Evolutionary conservation across 805 yeast genomes (phyloP).

Genomic region (Candida anglica): DNA sequence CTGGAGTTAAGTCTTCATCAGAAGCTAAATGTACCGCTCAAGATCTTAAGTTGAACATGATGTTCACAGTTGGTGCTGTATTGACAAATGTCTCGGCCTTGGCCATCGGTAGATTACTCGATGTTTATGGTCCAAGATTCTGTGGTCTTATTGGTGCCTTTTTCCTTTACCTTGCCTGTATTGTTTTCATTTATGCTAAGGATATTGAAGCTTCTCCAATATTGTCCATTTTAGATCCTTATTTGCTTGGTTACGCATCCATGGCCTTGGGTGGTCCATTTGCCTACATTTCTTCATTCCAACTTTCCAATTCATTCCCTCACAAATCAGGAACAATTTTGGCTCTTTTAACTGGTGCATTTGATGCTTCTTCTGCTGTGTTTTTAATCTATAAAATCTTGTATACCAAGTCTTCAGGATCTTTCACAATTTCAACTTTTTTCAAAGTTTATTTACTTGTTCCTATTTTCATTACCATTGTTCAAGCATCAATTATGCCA

Average conservation of each 20-base stretch:
- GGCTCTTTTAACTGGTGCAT: slow-evolving; percentile 55
- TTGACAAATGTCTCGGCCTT: slow-evolving; percentile 53
- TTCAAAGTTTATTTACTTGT: slow-evolving; percentile 46
- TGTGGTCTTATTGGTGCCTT: slow-evolving; percentile 52
- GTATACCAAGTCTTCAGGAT: slow-evolving; percentile 26
- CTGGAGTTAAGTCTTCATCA: slow-evolving; percentile 9
- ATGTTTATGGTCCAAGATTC: slow-evolving; percentile 47
- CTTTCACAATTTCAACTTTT: slow-evolving; percentile 40
- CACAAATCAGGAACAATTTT: slow-evolving; percentile 47
- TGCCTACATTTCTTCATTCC: slow-evolving; percentile 52
- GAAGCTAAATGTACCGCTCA: slow-evolving; percentile 47
- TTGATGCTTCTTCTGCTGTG: slow-evolving; percentile 55
- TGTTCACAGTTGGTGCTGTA: slow-evolving; percentile 57
- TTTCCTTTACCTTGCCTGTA: slow-evolving; percentile 43
- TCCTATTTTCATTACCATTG: slow-evolving; percentile 45
- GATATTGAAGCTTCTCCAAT: slow-evolving; percentile 10
- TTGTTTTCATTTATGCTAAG: slow-evolving; percentile 42
- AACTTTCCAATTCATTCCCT: slow-evolving; percentile 55
- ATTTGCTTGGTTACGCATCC: slow-evolving; percentile 45
- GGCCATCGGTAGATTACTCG: slow-evolving; percentile 46
- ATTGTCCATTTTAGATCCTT: slow-evolving; percentile 40
- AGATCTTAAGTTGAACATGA: slow-evolving; percentile 53
- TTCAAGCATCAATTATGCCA: slow-evolving; percentile 47
- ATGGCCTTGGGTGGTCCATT: slow-evolving; percentile 61
- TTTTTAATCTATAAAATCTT: slow-evolving; percentile 44